Evolutionary conservation across 192 early-diverging fungal genomes (phyloP).

Genomic region (Mortierella claussenii): DNA sequence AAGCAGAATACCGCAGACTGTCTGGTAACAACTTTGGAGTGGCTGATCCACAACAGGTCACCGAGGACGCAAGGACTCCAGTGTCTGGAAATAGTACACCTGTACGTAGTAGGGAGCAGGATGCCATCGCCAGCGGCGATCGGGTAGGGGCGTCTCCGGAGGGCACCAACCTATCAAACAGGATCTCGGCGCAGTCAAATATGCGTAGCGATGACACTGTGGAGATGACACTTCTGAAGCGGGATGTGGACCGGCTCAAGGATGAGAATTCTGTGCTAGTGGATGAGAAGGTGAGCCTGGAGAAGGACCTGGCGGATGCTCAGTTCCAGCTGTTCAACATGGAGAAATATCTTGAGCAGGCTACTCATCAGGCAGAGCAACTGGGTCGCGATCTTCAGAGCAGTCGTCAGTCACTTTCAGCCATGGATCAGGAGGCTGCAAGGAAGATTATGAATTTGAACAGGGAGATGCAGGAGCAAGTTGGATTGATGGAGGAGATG

Average conservation of each 20-base stretch:
- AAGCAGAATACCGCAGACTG: slow-evolving; percentile 43
- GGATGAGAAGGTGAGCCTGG: slow-evolving; percentile 26
- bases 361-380: slow-evolving; percentile 37
- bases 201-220: slow-evolving; percentile 49
- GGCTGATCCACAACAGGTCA: background rate
- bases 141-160: too few relatives aligned
- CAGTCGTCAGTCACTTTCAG: slow-evolving; percentile 10
- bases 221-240: slow-evolving; percentile 40
- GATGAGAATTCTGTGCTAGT: slow-evolving; percentile 37
- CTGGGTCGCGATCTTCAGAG: slow-evolving; percentile 28
- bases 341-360: slow-evolving; percentile 48
- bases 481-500: slow-evolving; percentile 39
- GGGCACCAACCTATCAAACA: slow-evolving; percentile 46
- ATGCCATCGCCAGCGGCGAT: background rate
- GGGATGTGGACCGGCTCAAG: slow-evolving; percentile 40
- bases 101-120: background rate
- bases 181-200: slow-evolving; percentile 31
- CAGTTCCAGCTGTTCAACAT: slow-evolving; percentile 46
- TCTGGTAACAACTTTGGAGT: slow-evolving; percentile 40
- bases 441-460: slow-evolving; percentile 14
- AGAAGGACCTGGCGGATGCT: slow-evolving; percentile 27
- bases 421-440: slow-evolving; percentile 33
- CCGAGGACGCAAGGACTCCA: slow-evolving; percentile 7
- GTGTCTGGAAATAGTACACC: slow-evolving; percentile 13
- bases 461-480: slow-evolving; percentile 35